A percentile compares a stretch with the other conserved stretches of the same genome.
These are phyloP conservation scores for Medicago truncatula DNA, from an alignment of 306 rosid species.

Conservation along the genomic window MtrunA17r5.0-ANR NC_053049.1:8260001-8260500, in stretches of 20 bases:
- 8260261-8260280: slow-evolving; percentile 39
- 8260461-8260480: too few relatives aligned
- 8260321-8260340: background rate
- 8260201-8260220: background rate
- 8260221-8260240: slow-evolving; percentile 13
- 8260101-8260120: slow-evolving; percentile 14
- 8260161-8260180: background rate
- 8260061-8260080: background rate
- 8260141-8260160: background rate
- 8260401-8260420: background rate
- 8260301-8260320: slow-evolving; percentile 1
- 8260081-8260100: slow-evolving; percentile 2
- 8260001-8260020: slow-evolving; percentile 81
- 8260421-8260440: background rate
- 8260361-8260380: slow-evolving; percentile 11
- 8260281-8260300: too few relatives aligned
- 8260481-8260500: background rate
- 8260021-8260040: slow-evolving; percentile 15
- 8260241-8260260: slow-evolving; percentile 7
- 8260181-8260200: background rate
- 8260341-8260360: slow-evolving; percentile 30
- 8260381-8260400: background rate
- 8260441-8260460: background rate
- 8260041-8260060: background rate
- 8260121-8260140: background rate